Base-by-base conservation (phyloP, 345 rosid species). In the Gossypium thurberi region DNA sequence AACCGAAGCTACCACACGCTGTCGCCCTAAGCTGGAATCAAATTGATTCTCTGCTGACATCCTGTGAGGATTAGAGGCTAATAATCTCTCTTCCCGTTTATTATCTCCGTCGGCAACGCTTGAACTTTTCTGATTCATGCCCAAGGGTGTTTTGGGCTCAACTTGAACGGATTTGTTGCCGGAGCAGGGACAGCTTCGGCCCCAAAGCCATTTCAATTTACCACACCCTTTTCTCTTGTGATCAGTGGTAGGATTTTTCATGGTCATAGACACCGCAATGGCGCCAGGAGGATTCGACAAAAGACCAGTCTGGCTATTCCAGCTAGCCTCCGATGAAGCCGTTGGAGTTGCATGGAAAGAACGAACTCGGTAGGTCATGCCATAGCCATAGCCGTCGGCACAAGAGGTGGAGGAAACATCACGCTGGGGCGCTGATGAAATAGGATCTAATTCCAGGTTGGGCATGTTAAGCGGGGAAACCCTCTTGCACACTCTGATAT, bases 281-380 rank as follows among this genome's bases (percentile, higher is more conserved):
- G 85, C 84, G 2, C 93, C 94, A 0, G 92, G 92, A 25, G 93
- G 95, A 74, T 78, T 87, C 5, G 82, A 69, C 50, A 93, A 73
- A 59, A 91, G 76, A 20, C 97, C 97, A n/a, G 86, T 85, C 86
- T 87, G 96, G 81, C 97, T 91, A 68, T 93, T 93, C 97, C 96
- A 93, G 62, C 97, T 93, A 11, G 91, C 97, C 79, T 93, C 97
- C 0, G 94, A 91, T 0, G 98, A 91, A 52, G 90, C 86, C 43
- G 88, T 89, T 9, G 92, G 91, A 4, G 88, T 85, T 3, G 87
- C 84, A 70, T 70, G 82, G 76, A 85, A 86, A 7, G 91, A 81
- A 0, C 82, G 86, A 14, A 85, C 71, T 52, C 88, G 63, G 57
- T 78, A 79, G 42, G 67, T 77, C 61, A 79, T 80, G 11, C 86